Base-by-base conservation (phyloP, 1,139 yeast genomes). In the Meyerozyma smithsonii region DNA sequence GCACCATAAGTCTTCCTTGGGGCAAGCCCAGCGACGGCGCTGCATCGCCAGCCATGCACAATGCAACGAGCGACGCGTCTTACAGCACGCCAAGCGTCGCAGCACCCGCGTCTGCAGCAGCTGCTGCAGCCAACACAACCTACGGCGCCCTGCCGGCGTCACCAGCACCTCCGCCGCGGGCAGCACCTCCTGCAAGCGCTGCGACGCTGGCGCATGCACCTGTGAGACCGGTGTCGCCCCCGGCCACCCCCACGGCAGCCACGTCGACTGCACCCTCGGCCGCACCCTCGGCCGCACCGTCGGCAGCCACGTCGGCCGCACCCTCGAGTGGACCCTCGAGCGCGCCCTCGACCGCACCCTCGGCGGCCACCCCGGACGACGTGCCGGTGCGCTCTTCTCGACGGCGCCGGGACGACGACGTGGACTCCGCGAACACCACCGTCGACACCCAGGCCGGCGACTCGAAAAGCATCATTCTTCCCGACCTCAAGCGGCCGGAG, bases 341-440 rank as follows among this genome's bases (percentile, higher is more conserved):
- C 20, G 20, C 20, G 19, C 33, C 19, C 33, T 16, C 19, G 11
- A 8, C 16, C 34, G 20, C 10, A n/a, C n/a, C n/a, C n/a, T n/a
- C n/a, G n/a, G n/a, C n/a, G n/a, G n/a, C n/a, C n/a, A n/a, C n/a
- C n/a, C n/a, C n/a, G n/a, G 25, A 23, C 18, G 56, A 49, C 14
- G 47, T 55, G 5, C 58, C 59, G 3, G 46, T 49, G 24, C 42
- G 59, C 17, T 55, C 59, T 3, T 49, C 58, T 7, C 39, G 56
- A 32, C 45, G 59, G 38, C 45, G 52, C 36, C 45, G 46, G 7
- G 43, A 44, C 25, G 30, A 26, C 30, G 30, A 26, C 12, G 12
- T 21, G 21, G 15, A 8, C 39, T 47, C 5, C 41, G 40, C 3
- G 33, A 36, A 21, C 23, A 16, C 30, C 32, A 23, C 19, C 5